Conservation (phyloP, 139 green algal genomes). For the Spirogloea muscicola region DNA sequence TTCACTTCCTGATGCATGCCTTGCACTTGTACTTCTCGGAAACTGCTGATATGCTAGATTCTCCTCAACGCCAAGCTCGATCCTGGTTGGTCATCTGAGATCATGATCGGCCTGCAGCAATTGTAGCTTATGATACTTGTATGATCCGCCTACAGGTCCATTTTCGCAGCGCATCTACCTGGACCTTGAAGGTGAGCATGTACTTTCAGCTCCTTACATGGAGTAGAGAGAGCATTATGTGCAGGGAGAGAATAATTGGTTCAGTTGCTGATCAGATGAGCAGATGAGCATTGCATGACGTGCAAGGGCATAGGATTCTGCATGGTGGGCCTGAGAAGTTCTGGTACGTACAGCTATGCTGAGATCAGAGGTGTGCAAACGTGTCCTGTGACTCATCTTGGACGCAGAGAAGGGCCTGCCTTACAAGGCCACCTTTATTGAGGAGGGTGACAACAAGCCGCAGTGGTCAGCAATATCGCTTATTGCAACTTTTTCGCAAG, state of each 20-base stretch:
- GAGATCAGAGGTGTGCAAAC: neutral
- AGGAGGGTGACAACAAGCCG: constrained; percentile 29
- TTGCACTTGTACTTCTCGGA: too few relatives aligned
- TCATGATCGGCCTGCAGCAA: too few relatives aligned
- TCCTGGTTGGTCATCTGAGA: too few relatives aligned
- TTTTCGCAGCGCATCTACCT: constrained; percentile 35
- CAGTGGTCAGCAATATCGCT: constrained; percentile 16
- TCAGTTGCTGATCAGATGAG: neutral
- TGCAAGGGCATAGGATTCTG: neutral
- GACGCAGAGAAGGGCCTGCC: constrained; percentile 12
- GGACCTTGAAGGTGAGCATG: constrained; percentile 15
- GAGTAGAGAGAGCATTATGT: neutral
- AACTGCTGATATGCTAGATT: too few relatives aligned
- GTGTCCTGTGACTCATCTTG: neutral
- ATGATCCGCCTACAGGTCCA: constrained; percentile 35
- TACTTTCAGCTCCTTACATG: neutral
- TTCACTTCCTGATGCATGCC: too few relatives aligned
- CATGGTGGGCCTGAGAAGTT: neutral
- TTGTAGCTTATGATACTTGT: too few relatives aligned
- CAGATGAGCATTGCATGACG: neutral
- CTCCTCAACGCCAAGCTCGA: too few relatives aligned
- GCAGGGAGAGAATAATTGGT: neutral
- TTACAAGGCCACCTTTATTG: constrained; percentile 35
- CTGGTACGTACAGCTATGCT: neutral
- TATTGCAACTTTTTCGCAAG: neutral